A percentile compares a stretch with the other conserved stretches of the same genome.
phyloP scores from a whole-genome alignment of 495 filamentous ascomycete species.

The Halenospora varia region DNA sequence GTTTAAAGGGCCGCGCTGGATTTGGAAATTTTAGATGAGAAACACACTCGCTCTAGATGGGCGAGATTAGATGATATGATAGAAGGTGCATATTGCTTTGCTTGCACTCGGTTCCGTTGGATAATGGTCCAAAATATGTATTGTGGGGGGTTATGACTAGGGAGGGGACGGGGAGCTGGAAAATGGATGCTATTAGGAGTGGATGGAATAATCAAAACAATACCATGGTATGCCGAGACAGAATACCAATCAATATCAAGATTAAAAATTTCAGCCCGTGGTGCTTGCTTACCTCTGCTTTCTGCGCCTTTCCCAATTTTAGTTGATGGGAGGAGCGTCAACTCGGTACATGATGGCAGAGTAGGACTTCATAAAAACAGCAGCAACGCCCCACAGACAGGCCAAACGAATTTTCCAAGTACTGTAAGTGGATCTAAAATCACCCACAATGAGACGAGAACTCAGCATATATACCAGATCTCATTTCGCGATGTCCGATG shows the following conservation, averaged over 20 bases:
- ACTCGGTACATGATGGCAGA: no score
- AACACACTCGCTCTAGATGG: neutral
- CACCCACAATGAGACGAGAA: no score
- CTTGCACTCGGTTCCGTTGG: neutral
- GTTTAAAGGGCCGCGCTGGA: neutral
- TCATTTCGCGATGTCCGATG: no score
- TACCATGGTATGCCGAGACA: neutral
- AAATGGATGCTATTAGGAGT: neutral
- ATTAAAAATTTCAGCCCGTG: neutral
- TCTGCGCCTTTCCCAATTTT: no score
- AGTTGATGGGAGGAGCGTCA: no score
- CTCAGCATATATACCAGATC: no score
- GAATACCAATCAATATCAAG: neutral
- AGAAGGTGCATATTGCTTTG: neutral
- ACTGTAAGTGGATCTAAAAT: no score
- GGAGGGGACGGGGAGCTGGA: no score
- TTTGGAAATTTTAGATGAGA: neutral
- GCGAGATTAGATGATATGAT: neutral
- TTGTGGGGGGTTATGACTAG: neutral
- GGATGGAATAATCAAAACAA: neutral
- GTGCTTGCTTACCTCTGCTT: no score
- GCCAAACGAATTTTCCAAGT: no score
- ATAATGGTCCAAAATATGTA: neutral
- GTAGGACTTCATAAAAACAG: no score
- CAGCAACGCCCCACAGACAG: no score